Percentiles rank a stretch among this genome's conserved stretches.
Conservation (phyloP, 2,329 filamentous ascomycete species). For the Alternaria rosae region DNA sequence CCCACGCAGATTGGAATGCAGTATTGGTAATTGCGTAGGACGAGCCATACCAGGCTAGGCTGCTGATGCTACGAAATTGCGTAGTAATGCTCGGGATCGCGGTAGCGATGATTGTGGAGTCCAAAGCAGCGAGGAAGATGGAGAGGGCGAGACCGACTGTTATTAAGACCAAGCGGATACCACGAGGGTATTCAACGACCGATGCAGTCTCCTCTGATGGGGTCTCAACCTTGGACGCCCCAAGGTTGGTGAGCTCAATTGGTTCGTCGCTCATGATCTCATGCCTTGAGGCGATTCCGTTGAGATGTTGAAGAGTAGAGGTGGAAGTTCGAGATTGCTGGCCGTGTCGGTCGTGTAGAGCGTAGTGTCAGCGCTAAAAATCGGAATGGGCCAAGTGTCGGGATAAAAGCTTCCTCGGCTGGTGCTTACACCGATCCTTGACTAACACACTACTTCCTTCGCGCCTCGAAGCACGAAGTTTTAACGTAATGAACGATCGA, state of each 20-base stretch:
- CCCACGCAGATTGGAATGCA: constrained; percentile 56
- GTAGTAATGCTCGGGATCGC: constrained; percentile 49
- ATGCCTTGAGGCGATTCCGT: neutral
- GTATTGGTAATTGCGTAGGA: constrained; percentile 56
- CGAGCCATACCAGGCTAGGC: constrained; percentile 49
- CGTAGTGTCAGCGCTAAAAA: neutral
- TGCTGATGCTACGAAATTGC: constrained; percentile 44
- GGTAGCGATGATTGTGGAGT: constrained; percentile 46
- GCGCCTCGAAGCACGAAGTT: neutral
- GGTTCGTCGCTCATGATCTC: neutral
- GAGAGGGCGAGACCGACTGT: constrained; percentile 38
- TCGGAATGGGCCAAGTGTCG: neutral
- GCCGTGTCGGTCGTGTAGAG: neutral
- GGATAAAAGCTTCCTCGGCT: constrained; percentile 5
- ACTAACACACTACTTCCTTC: neutral
- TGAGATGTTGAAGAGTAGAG: neutral
- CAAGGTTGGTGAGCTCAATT: neutral
- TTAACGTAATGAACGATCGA: neutral
- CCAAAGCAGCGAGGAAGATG: constrained; percentile 39
- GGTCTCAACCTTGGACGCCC: neutral
- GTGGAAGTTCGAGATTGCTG: neutral
- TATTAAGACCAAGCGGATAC: constrained; percentile 32
- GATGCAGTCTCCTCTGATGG: neutral
- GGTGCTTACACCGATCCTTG: neutral
- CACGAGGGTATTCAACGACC: constrained; percentile 23